Evolutionary conservation across 371 early-diverging fungal genomes (phyloP), one percentile per base, ranked within the genome.

Genomic region (Parasitella parasitica): DNA sequence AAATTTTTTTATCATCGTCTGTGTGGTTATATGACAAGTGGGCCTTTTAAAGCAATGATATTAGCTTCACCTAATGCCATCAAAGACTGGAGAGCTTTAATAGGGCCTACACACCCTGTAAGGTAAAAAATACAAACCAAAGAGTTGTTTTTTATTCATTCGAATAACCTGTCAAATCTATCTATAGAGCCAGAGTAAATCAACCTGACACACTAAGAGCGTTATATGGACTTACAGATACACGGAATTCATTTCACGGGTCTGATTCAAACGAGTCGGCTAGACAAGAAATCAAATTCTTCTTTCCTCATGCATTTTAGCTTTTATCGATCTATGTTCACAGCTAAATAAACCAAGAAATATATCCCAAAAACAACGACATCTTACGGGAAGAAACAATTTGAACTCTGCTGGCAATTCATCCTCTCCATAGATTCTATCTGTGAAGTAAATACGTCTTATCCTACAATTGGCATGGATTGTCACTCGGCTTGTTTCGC

Each of bases 351-450:
- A 46, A 46, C 46, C 20, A 12, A 46, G n/a, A 13, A 22, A 20
- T 20, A 22, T 0, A 46, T 22, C 46, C 11, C 6, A 2, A 37
- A 0, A 50, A 16, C 4, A 20, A 15, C 27, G 2, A 52, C 72
- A n/a, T n/a, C n/a, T 74, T 66, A 85, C 86, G 4, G 95, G 94
- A 69, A 93, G 68, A 72, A 91, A 94, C 20, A 97, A 75, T 67
- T 92, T 91, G 71, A 96, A 93, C 71, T 97, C 97, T 4, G 92
- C 86, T 12, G 97, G 97, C 57, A 97, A 76, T 67, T 95, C 93
- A 63, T 94, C 95, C 78, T 97, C 98, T 13, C 91, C 81, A 68
- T 93, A 90, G 27, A 95, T 69, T 34, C 91, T 78, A 73, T 97
- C 97, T 2, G 95, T 88, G 67, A 97, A 97, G 76, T 93, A 94